phyloP scores from a whole-genome alignment of 805 yeast species.

The Debaryomyces maramus region DNA sequence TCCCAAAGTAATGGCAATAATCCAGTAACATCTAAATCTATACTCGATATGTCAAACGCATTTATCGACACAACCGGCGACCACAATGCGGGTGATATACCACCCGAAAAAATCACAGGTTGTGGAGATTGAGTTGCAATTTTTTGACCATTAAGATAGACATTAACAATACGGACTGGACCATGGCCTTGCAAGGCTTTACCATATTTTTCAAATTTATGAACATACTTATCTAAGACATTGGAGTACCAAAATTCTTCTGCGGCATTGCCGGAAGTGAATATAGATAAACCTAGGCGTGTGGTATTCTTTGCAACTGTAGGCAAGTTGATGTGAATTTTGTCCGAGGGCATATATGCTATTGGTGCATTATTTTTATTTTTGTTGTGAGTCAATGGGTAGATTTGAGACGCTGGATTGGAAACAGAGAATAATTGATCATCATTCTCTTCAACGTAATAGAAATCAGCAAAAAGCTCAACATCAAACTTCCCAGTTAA shows the following conservation, averaged over 20 bases:
- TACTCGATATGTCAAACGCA: conserved; percentile 72
- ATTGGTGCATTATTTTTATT: conserved; percentile 39
- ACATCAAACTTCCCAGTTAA: conserved; percentile 64
- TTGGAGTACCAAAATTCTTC: conserved; percentile 87
- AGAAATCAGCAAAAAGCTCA: conserved; percentile 52
- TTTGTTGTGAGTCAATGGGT: conserved; percentile 32
- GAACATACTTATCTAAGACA: conserved; percentile 47
- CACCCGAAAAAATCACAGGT: conserved; percentile 80
- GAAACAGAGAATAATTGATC: conserved; percentile 25
- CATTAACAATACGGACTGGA: conserved; percentile 66
- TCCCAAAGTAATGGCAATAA: conserved; percentile 70
- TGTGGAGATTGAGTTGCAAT: conserved; percentile 66
- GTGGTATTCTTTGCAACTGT: conserved; percentile 55
- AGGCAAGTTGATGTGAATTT: conserved; percentile 43
- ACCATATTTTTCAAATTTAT: conserved; percentile 39
- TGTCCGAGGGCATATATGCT: conserved; percentile 44
- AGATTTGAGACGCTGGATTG: conserved; percentile 39
- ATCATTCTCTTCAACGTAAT: conserved; percentile 15
- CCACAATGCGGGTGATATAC: conserved; percentile 80
- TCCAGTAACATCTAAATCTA: conserved; percentile 69
- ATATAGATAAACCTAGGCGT: conserved; percentile 55
- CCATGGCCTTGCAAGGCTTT: conserved; percentile 59
- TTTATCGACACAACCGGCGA: conserved; percentile 71
- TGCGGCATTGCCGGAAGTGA: conserved; percentile 70
- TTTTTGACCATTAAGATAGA: conserved; percentile 57